These are phyloP conservation scores for Musa schizocarpa DNA, from an alignment of 176 grass and related monocot species.

Conservation along the genomic window DNA sequence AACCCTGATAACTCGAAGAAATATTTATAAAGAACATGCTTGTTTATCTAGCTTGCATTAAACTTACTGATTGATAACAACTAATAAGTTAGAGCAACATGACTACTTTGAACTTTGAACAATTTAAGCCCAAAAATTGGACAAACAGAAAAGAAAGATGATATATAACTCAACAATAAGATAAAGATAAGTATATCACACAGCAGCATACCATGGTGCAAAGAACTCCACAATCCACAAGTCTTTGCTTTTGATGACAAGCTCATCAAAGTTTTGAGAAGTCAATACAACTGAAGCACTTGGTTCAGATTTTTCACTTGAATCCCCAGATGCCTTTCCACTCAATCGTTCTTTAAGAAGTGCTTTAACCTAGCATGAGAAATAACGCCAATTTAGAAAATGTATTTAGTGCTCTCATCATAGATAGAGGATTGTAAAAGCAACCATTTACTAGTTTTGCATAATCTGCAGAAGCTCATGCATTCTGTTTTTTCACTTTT, in stretches of 20 bases:
- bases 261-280: slow-evolving; percentile 80
- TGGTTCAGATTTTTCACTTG: slow-evolving; percentile 76
- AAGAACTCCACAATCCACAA: slow-evolving; percentile 99
- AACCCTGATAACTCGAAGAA: too few species aligned
- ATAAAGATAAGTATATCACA: neutral
- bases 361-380: slow-evolving; percentile 54
- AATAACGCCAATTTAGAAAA: neutral
- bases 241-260: slow-evolving; percentile 87
- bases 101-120: neutral
- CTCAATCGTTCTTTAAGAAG: slow-evolving; percentile 79
- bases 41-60: too few species aligned
- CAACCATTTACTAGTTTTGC: neutral
- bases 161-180: neutral
- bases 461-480: neutral
- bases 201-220: slow-evolving; percentile 80
- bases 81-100: too few species aligned
- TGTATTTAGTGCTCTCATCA: neutral
- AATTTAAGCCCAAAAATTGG: neutral
- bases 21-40: too few species aligned
- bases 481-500: neutral
- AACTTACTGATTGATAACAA: too few species aligned
- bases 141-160: neutral
- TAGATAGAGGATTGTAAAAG: neutral
- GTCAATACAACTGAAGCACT: slow-evolving; percentile 67
- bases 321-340: slow-evolving; percentile 57